Evolutionary conservation across 768 basidiomycete genomes (phyloP), one percentile per base, ranked within the genome.

Genomic region (Macrocybe gigantea): DNA sequence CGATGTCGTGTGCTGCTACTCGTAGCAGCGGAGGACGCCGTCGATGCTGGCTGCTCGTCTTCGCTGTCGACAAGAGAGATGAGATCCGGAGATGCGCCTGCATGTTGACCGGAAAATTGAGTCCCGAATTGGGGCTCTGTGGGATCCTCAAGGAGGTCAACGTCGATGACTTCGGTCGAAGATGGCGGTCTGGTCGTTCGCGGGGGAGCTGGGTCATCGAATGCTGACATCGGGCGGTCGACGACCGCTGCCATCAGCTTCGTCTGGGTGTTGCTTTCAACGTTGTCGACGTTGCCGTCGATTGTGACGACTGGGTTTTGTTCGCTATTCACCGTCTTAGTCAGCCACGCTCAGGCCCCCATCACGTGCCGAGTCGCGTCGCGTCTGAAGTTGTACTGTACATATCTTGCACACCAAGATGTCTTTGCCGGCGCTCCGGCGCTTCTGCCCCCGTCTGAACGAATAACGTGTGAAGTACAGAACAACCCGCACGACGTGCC

Each of bases 121-220:
- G 12, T 13, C 49, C 42, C 48, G 52, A 47, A 47, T 12, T 9
- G 48, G 51, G 33, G 53, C 42, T 37, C 49, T 41, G 33, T 14
- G 13, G 39, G 10, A 38, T 69, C 69, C 45, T 65, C 64, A 44
- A 64, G 50, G 22, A 54, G 53, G 57, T 75, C 72, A 48, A 74
- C 72, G 58, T 75, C 72, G 56, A 74, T 73, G 48, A 75, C 60
- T 56, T 75, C 73, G 29, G 67, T 56, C 13, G 61, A 48, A n/a
- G 59, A 58, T 32, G 58, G 37, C 48, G 60, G 60, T 12, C 56
- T 46, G 36, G 51, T 51, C 37, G 37, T 54, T 5, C 53, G 60
- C 13, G 49, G 31, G 39, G 55, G 34, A 33, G 44, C 41, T 38
- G 58, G 57, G 36, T 61, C 55, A 35, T 50, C 57, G 36, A 64